Evolutionary conservation across 192 early-diverging fungal species (phyloP), one percentile per base, ranked within the genome.

Genomic region (Allomyces arbusculus): DNA sequence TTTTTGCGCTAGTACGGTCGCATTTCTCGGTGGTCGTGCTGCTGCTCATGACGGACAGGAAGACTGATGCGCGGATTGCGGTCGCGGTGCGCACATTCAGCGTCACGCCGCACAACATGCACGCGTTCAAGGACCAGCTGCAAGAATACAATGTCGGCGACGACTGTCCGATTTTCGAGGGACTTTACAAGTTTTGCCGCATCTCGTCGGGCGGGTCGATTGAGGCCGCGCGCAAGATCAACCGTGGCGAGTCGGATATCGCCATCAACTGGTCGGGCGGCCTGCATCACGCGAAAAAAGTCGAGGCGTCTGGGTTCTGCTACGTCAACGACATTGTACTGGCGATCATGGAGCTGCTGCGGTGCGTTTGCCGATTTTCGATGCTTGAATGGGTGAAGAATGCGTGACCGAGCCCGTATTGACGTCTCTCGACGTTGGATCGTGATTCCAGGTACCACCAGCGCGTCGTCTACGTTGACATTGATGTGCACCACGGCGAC

Each of bases 101-200:
- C 66, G 84, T 90, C 0, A 89, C 87, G 0, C 86, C 86, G 1
- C 85, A 86, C 24, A 89, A 85, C 22, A 11, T 20, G 80, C 68
- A 71, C 65, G 62, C 50, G 20, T 79, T 82, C 67, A 72, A 74
- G 64, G 76, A 80, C 22, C 69, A 81, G 40, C 86, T 87, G 62
- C 72, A 78, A n/a, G 77, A 81, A 44, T 89, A 90, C 73, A 98
- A 98, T 69, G 87, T 99, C 23, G 90, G 91, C 12, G 96, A 99
- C 65, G 96, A 99, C 76, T 97, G 94, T 68, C 96, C 96, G 9
- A 89, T 96, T 11, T 99, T 95, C 77, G 90, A 91, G 63, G 96
- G 94, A 5, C 82, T 97, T 74, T 99, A 88, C 77, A 93, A 99
- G 62, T 99, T 95, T 67, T 93, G 91, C 70, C 76, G 84, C 19